A percentile compares a stretch with the other conserved stretches of the same genome.
These are phyloP conservation scores for Fusarium sp. DNA, from an alignment of 2,329 filamentous ascomycete genomes.

Conservation along the genomic window DNA sequence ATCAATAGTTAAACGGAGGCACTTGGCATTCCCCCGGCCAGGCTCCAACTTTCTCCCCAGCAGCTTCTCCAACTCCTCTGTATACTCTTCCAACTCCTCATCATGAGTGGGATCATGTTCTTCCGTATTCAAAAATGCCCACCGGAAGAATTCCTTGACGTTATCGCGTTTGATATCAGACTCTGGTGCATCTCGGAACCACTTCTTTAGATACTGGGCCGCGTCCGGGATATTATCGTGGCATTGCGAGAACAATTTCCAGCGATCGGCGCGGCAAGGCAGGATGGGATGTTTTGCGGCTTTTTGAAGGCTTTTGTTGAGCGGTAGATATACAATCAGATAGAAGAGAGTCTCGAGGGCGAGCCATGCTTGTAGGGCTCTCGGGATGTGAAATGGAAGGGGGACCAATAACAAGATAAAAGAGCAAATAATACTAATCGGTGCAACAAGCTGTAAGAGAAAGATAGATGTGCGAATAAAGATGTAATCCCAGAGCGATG, in stretches of 20 bases:
- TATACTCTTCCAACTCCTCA: conserved; percentile 67
- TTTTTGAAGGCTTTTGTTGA: conserved; percentile 61
- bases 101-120: conserved; percentile 57
- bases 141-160: conserved; percentile 69
- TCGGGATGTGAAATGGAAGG: conserved; percentile 44
- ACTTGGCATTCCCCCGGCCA: conserved; percentile 63
- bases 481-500: conserved; percentile 40
- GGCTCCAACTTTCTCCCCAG: conserved; percentile 61
- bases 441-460: conserved; percentile 60
- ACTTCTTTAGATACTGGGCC: conserved; percentile 63
- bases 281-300: conserved; percentile 61
- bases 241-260: conserved; percentile 62
- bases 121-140: conserved; percentile 66
- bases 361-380: conserved; percentile 56
- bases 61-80: conserved; percentile 61
- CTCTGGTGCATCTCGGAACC: conserved; percentile 66
- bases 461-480: conserved; percentile 60
- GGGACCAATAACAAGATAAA: conserved; percentile 43
- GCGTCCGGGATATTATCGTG: conserved; percentile 63
- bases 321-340: conserved; percentile 63
- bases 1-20: conserved; percentile 68
- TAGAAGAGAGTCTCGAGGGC: conserved; percentile 66
- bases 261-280: conserved; percentile 57
- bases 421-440: conserved; percentile 60
- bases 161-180: conserved; percentile 68